A percentile compares a stretch with the other conserved stretches of the same genome.
These are phyloP conservation scores for Erodium chrysanthum DNA, from an alignment of 441 rosid species.

Conservation along the genomic window DNA sequence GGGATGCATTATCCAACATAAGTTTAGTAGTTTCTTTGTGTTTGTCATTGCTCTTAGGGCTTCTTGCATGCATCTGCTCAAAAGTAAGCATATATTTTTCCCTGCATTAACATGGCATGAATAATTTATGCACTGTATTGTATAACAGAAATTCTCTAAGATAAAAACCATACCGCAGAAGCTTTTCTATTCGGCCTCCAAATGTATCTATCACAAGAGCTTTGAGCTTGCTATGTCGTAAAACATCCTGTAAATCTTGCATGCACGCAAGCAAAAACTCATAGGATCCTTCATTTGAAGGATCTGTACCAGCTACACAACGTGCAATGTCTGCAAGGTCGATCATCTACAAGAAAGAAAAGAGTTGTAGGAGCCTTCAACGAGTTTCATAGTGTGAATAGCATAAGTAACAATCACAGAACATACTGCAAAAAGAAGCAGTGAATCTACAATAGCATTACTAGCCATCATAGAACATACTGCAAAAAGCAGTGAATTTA, in stretches of 20 bases:
- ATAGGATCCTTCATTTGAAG: constrained; percentile 46
- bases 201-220: constrained; percentile 78
- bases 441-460: constrained; percentile 9
- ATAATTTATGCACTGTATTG: constrained; percentile 15
- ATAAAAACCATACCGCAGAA: constrained; percentile 40
- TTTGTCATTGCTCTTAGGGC: constrained; percentile 31
- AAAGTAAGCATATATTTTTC: constrained; percentile 66
- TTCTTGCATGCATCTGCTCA: constrained; percentile 41
- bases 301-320: constrained; percentile 60
- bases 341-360: constrained; percentile 44
- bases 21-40: constrained; percentile 34
- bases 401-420: not conserved
- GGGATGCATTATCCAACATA: constrained; percentile 37
- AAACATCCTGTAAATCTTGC: constrained; percentile 70
- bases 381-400: not conserved
- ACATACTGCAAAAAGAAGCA: not conserved
- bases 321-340: constrained; percentile 82
- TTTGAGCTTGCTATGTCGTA: constrained; percentile 54
- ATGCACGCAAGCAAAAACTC: constrained; percentile 64
- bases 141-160: constrained; percentile 11
- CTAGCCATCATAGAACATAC: not conserved
- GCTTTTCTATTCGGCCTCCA: constrained; percentile 68
- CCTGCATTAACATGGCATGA: constrained; percentile 33
- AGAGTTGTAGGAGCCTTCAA: not conserved
- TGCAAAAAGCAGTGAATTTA: not conserved